Percentiles rank a stretch among this genome's conserved stretches.
Conservation (phyloP, 352 stramenopile genomes). For the Aphanomyces euteiches region DNA sequence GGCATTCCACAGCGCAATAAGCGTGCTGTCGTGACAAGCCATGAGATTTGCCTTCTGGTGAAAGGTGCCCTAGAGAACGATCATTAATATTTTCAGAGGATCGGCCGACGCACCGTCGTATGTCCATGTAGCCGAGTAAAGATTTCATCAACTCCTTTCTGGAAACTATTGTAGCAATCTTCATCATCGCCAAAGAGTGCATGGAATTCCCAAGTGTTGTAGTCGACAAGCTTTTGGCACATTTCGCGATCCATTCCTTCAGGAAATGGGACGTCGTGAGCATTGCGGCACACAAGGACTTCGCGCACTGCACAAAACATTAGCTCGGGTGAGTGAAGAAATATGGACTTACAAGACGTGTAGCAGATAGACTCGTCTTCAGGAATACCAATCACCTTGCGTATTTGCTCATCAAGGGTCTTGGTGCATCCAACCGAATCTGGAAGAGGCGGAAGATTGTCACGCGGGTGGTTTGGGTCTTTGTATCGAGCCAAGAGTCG, state of each 20-base stretch:
- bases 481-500: conserved; percentile 25
- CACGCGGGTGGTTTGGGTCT: not conserved
- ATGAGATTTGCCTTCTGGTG: conserved; percentile 64
- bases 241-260: conserved; percentile 52
- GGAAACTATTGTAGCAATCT: conserved; percentile 65
- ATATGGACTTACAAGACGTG: conserved; percentile 50
- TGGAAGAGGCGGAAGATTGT: conserved; percentile 31
- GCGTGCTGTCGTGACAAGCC: conserved; percentile 77
- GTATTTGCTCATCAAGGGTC: conserved; percentile 31
- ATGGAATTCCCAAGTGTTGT: conserved; percentile 75
- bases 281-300: conserved; percentile 61
- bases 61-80: not conserved
- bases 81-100: not conserved
- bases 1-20: conserved; percentile 67
- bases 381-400: conserved; percentile 42
- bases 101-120: conserved; percentile 25
- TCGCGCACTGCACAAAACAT: conserved; percentile 53
- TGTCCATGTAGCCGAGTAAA: conserved; percentile 43
- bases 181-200: conserved; percentile 63
- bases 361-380: conserved; percentile 49
- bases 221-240: conserved; percentile 60
- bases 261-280: conserved; percentile 57
- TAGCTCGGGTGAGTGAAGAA: not conserved
- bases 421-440: conserved; percentile 41
- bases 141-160: conserved; percentile 51